Base-by-base conservation (phyloP, 306 rosid species). In the Gillenia trifoliata region DNA sequence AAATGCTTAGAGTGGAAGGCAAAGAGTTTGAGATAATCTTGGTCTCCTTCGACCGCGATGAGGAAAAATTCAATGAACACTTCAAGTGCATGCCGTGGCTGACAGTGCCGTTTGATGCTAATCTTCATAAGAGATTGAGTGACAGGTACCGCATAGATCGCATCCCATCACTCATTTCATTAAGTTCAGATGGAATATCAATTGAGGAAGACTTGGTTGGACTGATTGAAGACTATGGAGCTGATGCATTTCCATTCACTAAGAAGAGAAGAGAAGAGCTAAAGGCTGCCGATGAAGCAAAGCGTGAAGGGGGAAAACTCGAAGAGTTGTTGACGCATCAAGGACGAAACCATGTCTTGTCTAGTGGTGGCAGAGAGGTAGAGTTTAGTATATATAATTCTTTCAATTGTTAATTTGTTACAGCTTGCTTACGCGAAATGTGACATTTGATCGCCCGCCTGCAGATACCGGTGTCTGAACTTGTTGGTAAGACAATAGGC, bases 161-260 rank as follows among this genome's bases (percentile, higher is more conserved):
- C 59, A 86, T 94, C 50, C 98, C 96, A 23, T 90, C 92, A 2
- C 80, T 94, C 52, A 19, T 90, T 83, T 91, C 99, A 8, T 77
- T 83, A 20, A 76, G 76, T 38, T 73, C 80, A 15, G 90, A 90
- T 68, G 90, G 66, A 43, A 55, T 82, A 40, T 70, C 88, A 5
- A 76, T 78, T 31, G 86, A 85, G 73, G 86, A 85, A 54, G 92
- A 94, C 66, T 76, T 87, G 89, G 84, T 85, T 67, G 94, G 88
- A 23, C 62, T 86, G 74, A 88, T 92, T 72, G 97, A 90, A 80
- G 97, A 94, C 71, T 89, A 92, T 72, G 99, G 99, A 31, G 87
- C 86, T 30, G 93, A 86, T 66, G 91, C 95, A 72, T 92, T 88
- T 89, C 99, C 99, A 26, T 94, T 92, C 86, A 94, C 96, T 23